Base-by-base conservation (phyloP, 257 asterid species). In the Handroanthus guayacan region DNA sequence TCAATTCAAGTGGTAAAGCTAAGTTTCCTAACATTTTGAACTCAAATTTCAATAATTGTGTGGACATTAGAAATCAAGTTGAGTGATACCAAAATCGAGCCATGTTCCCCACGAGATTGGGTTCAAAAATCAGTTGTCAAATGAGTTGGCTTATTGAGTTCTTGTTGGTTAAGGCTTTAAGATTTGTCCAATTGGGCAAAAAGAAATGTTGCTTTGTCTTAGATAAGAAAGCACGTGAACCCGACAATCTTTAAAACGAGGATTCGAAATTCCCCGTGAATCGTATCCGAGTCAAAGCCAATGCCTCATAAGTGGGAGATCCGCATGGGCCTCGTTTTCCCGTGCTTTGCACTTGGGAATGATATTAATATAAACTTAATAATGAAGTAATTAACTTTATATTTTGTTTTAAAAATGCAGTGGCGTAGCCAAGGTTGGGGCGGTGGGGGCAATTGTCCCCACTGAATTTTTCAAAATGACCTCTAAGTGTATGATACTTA, bases 91-190 rank as follows among this genome's bases (percentile, higher is more conserved):
- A 6, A 38, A n/a, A 39, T 63, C 9, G 8, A 38, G 69, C 12
- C 69, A 63, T 38, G 31, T 13, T n/a, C 39, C 12, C 51, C 69
- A 63, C 69, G 69, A 63, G 69, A 63, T 37, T 14, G 50, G 69
- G 39, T 63, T 37, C 6, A 12, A 9, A 6, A 9, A 58, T 1
- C 2, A 25, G 9, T 41, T 65, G 50, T 5, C 38, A 43, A 44
- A 20, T 34, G 20, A 6, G 14, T 9, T 11, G 9, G 3, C 0
- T 47, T 20, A 8, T 8, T 45, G n/a, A 0, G 18, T 65, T 6
- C 2, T 43, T 17, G 48, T 36, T 62, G 16, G 12, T 14, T 38
- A 36, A 36, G 20, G 25, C 4, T 2, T 39, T 9, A 63, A 8
- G 13, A 8, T 13, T n/a, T 43, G 52, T 38, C 54, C 34, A 16